These are phyloP conservation scores for Yarrowia bubula DNA, from an alignment of 805 yeast species.

Conservation along the genomic window DNA sequence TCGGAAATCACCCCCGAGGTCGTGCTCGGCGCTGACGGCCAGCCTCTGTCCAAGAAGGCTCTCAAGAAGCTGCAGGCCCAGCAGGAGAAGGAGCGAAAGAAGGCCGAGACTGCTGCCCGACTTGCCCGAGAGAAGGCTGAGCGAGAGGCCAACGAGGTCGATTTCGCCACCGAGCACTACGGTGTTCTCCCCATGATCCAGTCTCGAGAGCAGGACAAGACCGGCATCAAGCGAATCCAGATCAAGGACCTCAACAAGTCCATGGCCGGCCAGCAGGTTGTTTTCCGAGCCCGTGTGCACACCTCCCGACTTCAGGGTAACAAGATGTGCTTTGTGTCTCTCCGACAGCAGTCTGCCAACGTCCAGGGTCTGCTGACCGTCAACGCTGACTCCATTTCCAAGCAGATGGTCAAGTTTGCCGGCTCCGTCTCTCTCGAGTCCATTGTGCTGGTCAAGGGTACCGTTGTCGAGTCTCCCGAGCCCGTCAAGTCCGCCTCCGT, in stretches of 20 bases:
- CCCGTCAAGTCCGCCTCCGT: slow-evolving; percentile 86
- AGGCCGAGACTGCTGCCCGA: slow-evolving; percentile 88
- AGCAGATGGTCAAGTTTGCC: slow-evolving; percentile 97
- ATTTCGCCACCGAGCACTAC: slow-evolving; percentile 82
- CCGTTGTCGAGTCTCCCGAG: slow-evolving; percentile 78
- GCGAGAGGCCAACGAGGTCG: slow-evolving; percentile 70
- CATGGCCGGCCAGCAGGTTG: slow-evolving; percentile 69
- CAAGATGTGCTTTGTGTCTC: slow-evolving; percentile 82
- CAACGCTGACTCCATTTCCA: slow-evolving; percentile 67
- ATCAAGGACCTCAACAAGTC: slow-evolving; percentile 53
- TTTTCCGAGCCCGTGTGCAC: slow-evolving; percentile 92
- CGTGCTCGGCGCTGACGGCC: slow-evolving; percentile 68
- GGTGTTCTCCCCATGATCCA: slow-evolving; percentile 88
- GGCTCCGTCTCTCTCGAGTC: slow-evolving; percentile 82
- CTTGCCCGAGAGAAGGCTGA: slow-evolving; percentile 83
- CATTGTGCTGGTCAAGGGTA: slow-evolving; percentile 87
- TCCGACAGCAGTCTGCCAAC: slow-evolving; percentile 83
- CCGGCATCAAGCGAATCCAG: slow-evolving; percentile 62
- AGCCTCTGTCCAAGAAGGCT: slow-evolving; percentile 89
- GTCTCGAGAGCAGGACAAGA: slow-evolving; percentile 53
- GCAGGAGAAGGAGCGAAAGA: slow-evolving; percentile 81
- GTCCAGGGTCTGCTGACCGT: slow-evolving; percentile 84
- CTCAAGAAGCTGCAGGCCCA: slow-evolving; percentile 89
- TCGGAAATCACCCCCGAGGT: slow-evolving; percentile 30
- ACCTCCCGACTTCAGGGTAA: slow-evolving; percentile 94